A percentile compares a stretch with the other conserved stretches of the same genome.
Conservation (phyloP, 1,284 basidiomycete genomes). For the Microbotryomycetes sp. region DNA sequence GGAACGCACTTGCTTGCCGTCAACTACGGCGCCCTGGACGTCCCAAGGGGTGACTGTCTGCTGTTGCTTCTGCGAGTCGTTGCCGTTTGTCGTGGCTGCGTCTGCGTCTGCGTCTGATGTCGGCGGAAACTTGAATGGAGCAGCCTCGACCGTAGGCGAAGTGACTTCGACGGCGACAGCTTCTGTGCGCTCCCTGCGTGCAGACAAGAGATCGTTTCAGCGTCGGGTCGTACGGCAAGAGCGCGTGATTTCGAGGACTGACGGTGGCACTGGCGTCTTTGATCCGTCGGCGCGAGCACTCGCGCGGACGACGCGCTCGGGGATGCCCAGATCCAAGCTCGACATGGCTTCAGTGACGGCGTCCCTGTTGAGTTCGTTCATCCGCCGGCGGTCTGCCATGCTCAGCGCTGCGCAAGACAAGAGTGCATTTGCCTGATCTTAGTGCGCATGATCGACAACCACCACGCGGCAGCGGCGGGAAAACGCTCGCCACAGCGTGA, state of each 20-base stretch:
- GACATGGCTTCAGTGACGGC: conserved; percentile 33
- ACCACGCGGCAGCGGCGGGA: too few species aligned
- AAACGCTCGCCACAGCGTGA: too few species aligned
- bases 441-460: not conserved
- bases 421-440: not conserved
- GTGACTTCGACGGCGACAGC: conserved; percentile 18
- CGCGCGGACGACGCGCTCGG: conserved; percentile 35
- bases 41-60: conserved; percentile 98
- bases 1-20: conserved; percentile 66
- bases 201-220: not conserved
- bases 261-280: conserved; percentile 35
- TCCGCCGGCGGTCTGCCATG: conserved; percentile 27
- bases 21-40: conserved; percentile 86
- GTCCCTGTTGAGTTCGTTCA: conserved; percentile 23
- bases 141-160: conserved; percentile 10
- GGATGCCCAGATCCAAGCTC: conserved; percentile 34
- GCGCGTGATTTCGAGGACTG: conserved; percentile 1
- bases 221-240: not conserved
- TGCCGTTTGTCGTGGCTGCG: not conserved
- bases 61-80: conserved; percentile 42
- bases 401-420: conserved; percentile 16
- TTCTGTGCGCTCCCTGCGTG: conserved; percentile 17
- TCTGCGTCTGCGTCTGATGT: not conserved
- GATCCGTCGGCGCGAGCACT: conserved; percentile 35
- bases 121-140: not conserved